Base-by-base conservation (phyloP, 108 stramenopile species). In the Chaetoceros tenuissimus region DNA sequence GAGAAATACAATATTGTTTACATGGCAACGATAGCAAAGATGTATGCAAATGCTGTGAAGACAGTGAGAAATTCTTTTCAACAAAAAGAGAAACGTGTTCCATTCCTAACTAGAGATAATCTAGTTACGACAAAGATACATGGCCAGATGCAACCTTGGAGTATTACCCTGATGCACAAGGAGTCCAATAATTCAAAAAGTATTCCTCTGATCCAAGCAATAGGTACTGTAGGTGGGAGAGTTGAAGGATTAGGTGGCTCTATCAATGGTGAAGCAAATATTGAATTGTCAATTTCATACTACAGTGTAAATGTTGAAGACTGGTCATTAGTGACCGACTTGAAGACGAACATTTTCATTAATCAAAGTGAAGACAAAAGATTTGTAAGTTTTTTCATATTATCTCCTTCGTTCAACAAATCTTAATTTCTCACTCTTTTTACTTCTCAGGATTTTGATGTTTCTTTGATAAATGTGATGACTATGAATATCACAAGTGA, bases 1-100 rank as follows among this genome's bases (percentile, higher is more conserved):
- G 20, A 21, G 28, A 21, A 60, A 59, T 16, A 27, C 31, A 26
- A 31, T 53, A 46, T 43, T 40, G 52, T 24, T 40, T 43, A 24
- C n/a, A 17, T 28, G 46, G n/a, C 28, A 28, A 19, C 10, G 5
- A 40, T 40, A 13, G 13, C 13, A 13, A 13, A 40, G 13, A 10
- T 40, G 13, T 13, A 40, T 10, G 34, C 5, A 10, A 13, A 10
- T 10, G 5, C 34, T 5, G 13, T 10, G 13, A 5, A 40, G 13
- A 5, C 5, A 5, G 34, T 40, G 8, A 40, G 13, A 40, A 10
- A 40, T 40, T 40, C 34, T 10, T 10, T 5, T 40, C 8, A 10
- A 10, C 34, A 40, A 40, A 5, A 5, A 40, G 13, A 40, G 5
- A 40, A 40, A 10, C 8, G 13, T 40, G 13, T 5, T 10, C 34